Conservation (phyloP, 768 basidiomycete species). For the Lactarius vividus region DNA sequence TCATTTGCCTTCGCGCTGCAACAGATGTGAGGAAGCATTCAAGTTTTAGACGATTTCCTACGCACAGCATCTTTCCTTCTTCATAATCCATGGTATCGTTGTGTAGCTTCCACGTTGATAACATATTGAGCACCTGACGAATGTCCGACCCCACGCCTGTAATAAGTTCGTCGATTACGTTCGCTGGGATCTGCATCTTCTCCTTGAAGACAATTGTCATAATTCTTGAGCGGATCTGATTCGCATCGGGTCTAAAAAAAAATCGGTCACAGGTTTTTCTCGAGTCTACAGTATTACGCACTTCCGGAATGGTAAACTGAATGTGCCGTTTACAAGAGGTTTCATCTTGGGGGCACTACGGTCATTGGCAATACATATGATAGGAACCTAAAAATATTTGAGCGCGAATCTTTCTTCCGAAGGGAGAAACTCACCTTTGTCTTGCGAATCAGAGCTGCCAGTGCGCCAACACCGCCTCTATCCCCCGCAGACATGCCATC, state of each 20-base stretch:
- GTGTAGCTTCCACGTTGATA: constrained; percentile 95
- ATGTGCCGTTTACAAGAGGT: constrained; percentile 72
- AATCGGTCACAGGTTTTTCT: neutral
- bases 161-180: constrained; percentile 91
- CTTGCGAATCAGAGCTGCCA: constrained; percentile 91
- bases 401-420: neutral
- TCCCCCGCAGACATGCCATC: constrained; percentile 99
- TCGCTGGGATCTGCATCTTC: constrained; percentile 86
- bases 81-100: constrained; percentile 83
- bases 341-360: constrained; percentile 84
- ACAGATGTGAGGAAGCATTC: neutral
- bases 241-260: constrained; percentile 64
- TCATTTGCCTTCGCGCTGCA: constrained; percentile 72
- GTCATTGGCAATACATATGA: constrained; percentile 98
- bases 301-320: constrained; percentile 74
- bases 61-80: constrained; percentile 86
- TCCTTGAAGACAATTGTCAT: constrained; percentile 90
- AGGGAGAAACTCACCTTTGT: constrained; percentile 56
- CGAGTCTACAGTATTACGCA: constrained; percentile 35
- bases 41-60: constrained; percentile 25
- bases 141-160: constrained; percentile 91
- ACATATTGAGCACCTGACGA: constrained; percentile 95
- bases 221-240: constrained; percentile 78
- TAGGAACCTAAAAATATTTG: constrained; percentile 64
- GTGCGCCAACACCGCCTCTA: constrained; percentile 91